Percentiles rank a stretch among this genome's conserved stretches.
Evolutionary conservation across 768 basidiomycete species (phyloP).

Genomic region (Kwoniella sp.): DNA sequence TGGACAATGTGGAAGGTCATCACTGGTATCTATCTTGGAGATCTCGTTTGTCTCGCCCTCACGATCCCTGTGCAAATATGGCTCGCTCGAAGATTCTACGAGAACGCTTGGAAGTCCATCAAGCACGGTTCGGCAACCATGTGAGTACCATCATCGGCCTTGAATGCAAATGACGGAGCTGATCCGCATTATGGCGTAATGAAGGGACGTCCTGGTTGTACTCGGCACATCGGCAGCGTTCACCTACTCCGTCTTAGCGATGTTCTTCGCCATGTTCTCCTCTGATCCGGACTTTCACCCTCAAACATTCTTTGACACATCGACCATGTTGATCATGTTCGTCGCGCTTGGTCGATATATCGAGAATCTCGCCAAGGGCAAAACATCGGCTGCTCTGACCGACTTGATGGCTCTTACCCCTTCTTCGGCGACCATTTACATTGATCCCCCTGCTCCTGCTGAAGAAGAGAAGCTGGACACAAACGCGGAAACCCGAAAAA

Average conservation of each 20-base stretch:
- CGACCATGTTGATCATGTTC: constrained; percentile 97
- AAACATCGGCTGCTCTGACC: constrained; percentile 92
- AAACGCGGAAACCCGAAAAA: constrained; percentile 65
- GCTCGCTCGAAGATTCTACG: constrained; percentile 84
- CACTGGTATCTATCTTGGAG: constrained; percentile 74
- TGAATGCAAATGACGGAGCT: constrained; percentile 2
- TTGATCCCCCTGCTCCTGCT: constrained; percentile 61
- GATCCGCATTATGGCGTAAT: neutral
- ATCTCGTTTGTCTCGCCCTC: constrained; percentile 71
- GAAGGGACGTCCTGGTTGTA: constrained; percentile 83
- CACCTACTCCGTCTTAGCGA: constrained; percentile 75
- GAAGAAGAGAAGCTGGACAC: constrained; percentile 31
- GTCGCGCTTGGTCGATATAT: constrained; percentile 92
- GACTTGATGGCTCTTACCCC: constrained; percentile 95
- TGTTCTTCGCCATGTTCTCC: constrained; percentile 64
- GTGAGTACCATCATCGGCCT: constrained; percentile 55
- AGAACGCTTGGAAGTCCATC: constrained; percentile 84
- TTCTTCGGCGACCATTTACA: constrained; percentile 93
- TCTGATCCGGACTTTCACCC: constrained; percentile 71
- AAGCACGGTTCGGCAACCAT: constrained; percentile 89
- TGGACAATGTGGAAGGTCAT: constrained; percentile 59
- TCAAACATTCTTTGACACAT: constrained; percentile 94
- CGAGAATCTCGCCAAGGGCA: constrained; percentile 95
- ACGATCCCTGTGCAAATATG: constrained; percentile 93
- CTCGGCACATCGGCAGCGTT: constrained; percentile 94